Evolutionary conservation across 2,329 filamentous ascomycete species (phyloP).

Genomic region (Biscogniauxia marginata): DNA sequence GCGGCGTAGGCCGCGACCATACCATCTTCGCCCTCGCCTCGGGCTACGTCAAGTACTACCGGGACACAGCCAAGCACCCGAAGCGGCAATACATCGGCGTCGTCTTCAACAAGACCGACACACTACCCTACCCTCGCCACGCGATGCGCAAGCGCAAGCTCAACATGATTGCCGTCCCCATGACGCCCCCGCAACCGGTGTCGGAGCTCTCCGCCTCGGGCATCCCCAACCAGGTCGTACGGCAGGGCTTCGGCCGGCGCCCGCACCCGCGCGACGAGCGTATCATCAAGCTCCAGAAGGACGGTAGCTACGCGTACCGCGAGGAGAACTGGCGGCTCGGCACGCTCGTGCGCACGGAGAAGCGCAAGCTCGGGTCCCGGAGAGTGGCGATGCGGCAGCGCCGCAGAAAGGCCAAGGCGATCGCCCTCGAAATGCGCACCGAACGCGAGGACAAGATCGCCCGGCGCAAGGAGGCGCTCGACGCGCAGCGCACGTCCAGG

Average conservation of each 20-base stretch:
- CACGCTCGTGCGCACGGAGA: constrained; percentile 49
- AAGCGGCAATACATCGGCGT: constrained; percentile 94
- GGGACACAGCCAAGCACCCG: constrained; percentile 77
- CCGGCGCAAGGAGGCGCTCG: constrained; percentile 30
- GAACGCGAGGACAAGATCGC: constrained; percentile 32
- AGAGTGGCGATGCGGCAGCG: constrained; percentile 51
- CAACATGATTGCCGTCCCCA: constrained; percentile 62
- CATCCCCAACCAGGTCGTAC: constrained; percentile 47
- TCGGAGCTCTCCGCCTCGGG: constrained; percentile 48
- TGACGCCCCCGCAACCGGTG: constrained; percentile 35
- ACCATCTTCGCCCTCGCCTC: constrained; percentile 84
- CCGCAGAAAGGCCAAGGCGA: constrained; percentile 38
- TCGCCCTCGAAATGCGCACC: constrained; percentile 30
- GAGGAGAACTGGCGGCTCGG: constrained; percentile 62
- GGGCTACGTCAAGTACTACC: constrained; percentile 97
- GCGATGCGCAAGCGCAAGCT: constrained; percentile 73
- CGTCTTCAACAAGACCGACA: constrained; percentile 78
- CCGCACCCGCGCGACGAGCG: constrained; percentile 41
- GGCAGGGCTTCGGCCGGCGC: constrained; percentile 29
- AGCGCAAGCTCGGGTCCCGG: constrained; percentile 42
- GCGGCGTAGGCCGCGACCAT: constrained; percentile 91
- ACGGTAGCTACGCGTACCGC: constrained; percentile 53
- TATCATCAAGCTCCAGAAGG: constrained; percentile 48
- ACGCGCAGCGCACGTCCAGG: constrained; percentile 23
- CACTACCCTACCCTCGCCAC: constrained; percentile 73